phyloP scores from a whole-genome alignment of 139 green algal genomes.

The Ulvella scutata region DNA sequence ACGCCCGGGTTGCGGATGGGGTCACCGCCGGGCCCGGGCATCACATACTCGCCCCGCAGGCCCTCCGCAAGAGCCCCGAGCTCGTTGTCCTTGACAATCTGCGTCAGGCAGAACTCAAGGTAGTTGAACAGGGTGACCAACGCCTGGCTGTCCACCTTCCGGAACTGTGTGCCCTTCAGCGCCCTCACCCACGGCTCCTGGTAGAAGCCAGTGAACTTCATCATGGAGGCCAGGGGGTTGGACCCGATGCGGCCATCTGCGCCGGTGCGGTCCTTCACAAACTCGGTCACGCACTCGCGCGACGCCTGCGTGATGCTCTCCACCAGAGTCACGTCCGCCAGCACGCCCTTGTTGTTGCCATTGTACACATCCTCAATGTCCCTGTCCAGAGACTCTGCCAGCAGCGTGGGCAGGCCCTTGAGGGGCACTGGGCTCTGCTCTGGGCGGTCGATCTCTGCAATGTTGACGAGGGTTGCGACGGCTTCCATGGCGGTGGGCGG shows the following conservation, averaged over 20 bases:
- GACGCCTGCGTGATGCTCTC: conserved; percentile 77
- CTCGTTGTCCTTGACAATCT: conserved; percentile 98
- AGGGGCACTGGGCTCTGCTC: conserved; percentile 61
- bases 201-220: conserved; percentile 53
- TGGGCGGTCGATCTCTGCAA: conserved; percentile 88
- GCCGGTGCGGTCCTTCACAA: conserved; percentile 75
- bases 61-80: conserved; percentile 77
- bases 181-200: conserved; percentile 59
- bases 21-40: conserved; percentile 93
- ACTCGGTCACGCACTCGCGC: conserved; percentile 58
- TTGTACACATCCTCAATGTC: conserved; percentile 92
- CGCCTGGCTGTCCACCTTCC: conserved; percentile 50
- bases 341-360: conserved; percentile 59
- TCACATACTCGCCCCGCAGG: conserved; percentile 78
- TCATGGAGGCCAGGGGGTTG: conserved; percentile 30
- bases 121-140: conserved; percentile 81
- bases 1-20: conserved; percentile 96
- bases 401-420: conserved; percentile 72
- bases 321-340: conserved; percentile 78
- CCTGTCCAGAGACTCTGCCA: conserved; percentile 65
- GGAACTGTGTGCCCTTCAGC: conserved; percentile 61
- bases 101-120: conserved; percentile 89
- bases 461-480: conserved; percentile 96
- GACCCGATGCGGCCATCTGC: conserved; percentile 44
- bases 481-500: conserved; percentile 85